Evolutionary conservation across 1,284 basidiomycete genomes (phyloP).

Genomic region (Mixia osmundae): DNA sequence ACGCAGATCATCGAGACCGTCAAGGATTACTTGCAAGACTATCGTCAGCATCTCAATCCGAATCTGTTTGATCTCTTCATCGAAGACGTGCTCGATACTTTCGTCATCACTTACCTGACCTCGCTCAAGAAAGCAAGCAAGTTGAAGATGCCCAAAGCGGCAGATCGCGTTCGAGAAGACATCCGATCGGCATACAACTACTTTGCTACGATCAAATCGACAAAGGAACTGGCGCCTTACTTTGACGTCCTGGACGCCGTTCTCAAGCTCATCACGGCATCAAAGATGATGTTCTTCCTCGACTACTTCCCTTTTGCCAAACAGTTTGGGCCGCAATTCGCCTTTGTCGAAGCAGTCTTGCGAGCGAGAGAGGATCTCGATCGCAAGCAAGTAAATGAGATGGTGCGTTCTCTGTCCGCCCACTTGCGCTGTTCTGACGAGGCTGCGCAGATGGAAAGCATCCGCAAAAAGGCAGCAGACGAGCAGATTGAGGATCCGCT

Average conservation of each 20-base stretch:
- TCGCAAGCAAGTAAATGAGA: conserved; percentile 23
- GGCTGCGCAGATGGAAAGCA: conserved; percentile 5
- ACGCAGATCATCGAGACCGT: conserved; percentile 79
- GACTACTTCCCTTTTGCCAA: conserved; percentile 79
- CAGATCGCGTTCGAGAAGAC: conserved; percentile 59
- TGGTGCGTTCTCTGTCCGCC: conserved; percentile 1
- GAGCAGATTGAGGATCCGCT: too few species aligned
- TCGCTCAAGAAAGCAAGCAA: conserved; percentile 66
- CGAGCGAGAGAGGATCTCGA: conserved; percentile 77
- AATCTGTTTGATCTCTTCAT: conserved; percentile 75
- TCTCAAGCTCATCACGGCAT: conserved; percentile 62
- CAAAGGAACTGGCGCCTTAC: conserved; percentile 47
- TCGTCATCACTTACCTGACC: conserved; percentile 75
- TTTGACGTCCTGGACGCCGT: conserved; percentile 77
- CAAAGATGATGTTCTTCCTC: conserved; percentile 76
- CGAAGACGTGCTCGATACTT: conserved; percentile 77
- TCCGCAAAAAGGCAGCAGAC: too few species aligned
- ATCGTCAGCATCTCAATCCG: conserved; percentile 69
- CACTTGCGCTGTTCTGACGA: not conserved
- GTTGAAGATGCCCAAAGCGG: conserved; percentile 61
- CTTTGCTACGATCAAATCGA: conserved; percentile 55
- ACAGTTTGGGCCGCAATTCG: conserved; percentile 72
- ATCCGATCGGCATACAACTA: conserved; percentile 52
- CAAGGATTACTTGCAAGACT: conserved; percentile 81
- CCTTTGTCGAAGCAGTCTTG: conserved; percentile 74